These are phyloP conservation scores for Iris macrosiphon DNA, from an alignment of 106 monocot genomes.

Conservation along the genomic window DNA sequence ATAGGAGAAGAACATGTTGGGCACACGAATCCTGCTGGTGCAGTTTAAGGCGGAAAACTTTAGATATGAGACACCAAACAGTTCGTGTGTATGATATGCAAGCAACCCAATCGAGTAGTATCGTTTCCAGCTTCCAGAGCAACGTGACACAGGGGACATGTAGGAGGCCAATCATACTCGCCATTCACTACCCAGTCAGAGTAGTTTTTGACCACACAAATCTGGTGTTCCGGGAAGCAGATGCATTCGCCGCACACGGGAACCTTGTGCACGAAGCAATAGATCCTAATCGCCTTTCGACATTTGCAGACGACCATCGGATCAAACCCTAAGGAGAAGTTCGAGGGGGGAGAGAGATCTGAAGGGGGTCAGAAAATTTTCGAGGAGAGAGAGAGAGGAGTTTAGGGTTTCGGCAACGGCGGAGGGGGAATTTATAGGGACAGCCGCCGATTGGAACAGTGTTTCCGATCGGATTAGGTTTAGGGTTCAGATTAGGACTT, in stretches of 20 bases:
- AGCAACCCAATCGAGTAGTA: constrained; percentile 90
- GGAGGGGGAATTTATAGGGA: no score
- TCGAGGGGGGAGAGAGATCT: no score
- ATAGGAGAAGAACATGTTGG: constrained; percentile 68
- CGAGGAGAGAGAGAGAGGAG: no score
- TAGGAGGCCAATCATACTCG: constrained; percentile 94
- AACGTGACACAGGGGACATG: constrained; percentile 55
- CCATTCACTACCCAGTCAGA: constrained; percentile 98
- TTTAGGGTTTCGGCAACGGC: no score
- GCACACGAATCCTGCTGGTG: constrained; percentile 67
- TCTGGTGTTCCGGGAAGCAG: constrained; percentile 75
- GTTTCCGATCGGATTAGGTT: no score
- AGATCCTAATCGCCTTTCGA: constrained; percentile 84
- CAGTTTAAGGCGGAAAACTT: constrained; percentile 69
- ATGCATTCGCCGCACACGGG: constrained; percentile 94
- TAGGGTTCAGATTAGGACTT: no score
- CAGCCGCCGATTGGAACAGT: no score
- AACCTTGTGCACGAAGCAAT: constrained; percentile 97
- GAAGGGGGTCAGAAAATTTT: no score
- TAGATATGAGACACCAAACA: constrained; percentile 77
- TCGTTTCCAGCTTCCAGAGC: constrained; percentile 55
- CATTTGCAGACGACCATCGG: constrained; percentile 16
- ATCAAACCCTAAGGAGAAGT: no score
- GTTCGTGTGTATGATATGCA: constrained; percentile 74
- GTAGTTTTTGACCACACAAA: constrained; percentile 94